phyloP scores from a whole-genome alignment of 257 asterid genomes.

The Catharanthus roseus region DNA sequence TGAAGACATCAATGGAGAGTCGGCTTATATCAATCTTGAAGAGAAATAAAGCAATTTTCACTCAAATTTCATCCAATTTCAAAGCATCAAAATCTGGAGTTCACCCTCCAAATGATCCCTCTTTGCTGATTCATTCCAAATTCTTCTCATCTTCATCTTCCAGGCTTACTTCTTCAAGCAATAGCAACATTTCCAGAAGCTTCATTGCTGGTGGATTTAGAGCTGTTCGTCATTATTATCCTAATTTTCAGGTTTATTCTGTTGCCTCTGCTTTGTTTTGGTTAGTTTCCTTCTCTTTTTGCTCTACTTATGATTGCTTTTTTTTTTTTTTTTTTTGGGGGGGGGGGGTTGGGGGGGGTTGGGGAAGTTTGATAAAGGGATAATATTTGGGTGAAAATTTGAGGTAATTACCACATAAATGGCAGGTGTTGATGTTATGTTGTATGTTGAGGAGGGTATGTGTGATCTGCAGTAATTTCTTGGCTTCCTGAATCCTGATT shows the following conservation, averaged over 20 bases:
- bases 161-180: slow-evolving; percentile 27
- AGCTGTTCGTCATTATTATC: slow-evolving; percentile 45
- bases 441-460: neutral
- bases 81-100: slow-evolving; percentile 7
- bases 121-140: slow-evolving; percentile 8
- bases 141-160: slow-evolving; percentile 30
- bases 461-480: neutral
- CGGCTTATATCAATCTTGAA: slow-evolving; percentile 41
- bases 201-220: slow-evolving; percentile 39
- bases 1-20: slow-evolving; percentile 35
- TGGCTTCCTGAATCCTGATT: too few species aligned
- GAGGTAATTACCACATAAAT: neutral
- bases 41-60: slow-evolving; percentile 17
- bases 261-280: neutral
- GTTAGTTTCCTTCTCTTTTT: too few species aligned
- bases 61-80: slow-evolving; percentile 15
- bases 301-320: too few species aligned
- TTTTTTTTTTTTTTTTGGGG: too few species aligned
- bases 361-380: neutral
- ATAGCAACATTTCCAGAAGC: slow-evolving; percentile 27
- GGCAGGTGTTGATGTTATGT: neutral
- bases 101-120: slow-evolving; percentile 9
- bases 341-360: too few species aligned
- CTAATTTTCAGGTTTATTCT: slow-evolving; percentile 38
- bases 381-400: neutral